These are phyloP conservation scores for Leccinum griseonigrum DNA, from an alignment of 1,284 basidiomycete species.

Conservation along the genomic window DNA sequence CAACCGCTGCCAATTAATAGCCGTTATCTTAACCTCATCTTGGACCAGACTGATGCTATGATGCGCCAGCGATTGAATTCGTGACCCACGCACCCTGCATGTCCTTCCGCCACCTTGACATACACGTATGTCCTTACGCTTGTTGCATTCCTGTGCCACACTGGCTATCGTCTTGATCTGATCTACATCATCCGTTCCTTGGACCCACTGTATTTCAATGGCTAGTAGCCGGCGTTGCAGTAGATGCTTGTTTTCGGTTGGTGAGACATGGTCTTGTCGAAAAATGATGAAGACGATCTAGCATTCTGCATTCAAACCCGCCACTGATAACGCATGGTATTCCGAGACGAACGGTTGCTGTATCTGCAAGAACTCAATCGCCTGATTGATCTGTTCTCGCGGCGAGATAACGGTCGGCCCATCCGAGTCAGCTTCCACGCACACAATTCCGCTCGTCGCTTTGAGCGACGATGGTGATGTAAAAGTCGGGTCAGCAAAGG, in stretches of 20 bases:
- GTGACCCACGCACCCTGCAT: conserved; percentile 8
- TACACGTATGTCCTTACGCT: neutral
- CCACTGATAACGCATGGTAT: neutral
- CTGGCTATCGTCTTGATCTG: conserved; percentile 1
- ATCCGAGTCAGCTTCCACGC: neutral
- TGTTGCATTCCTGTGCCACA: conserved; percentile 9
- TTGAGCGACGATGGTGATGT: conserved; percentile 9
- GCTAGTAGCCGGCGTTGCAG: neutral
- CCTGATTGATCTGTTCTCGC: neutral
- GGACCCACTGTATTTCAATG: conserved; percentile 17
- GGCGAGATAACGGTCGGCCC: neutral
- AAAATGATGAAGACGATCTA: neutral
- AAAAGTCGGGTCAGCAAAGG: conserved; percentile 11
- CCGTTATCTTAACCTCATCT: conserved; percentile 16
- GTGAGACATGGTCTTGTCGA: conserved; percentile 4
- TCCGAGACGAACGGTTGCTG: neutral
- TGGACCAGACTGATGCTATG: neutral
- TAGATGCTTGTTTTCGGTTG: conserved; percentile 6
- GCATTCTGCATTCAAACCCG: neutral
- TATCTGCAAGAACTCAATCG: conserved; percentile 7
- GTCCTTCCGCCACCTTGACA: conserved; percentile 17
- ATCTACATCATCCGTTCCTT: conserved; percentile 7
- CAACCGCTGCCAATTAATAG: conserved; percentile 7
- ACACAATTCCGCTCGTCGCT: neutral
- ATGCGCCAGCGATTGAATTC: neutral